Evolutionary conservation across 2,329 filamentous ascomycete species (phyloP), one percentile per base, ranked within the genome.

Genomic region (Penicillium brasilianum): DNA sequence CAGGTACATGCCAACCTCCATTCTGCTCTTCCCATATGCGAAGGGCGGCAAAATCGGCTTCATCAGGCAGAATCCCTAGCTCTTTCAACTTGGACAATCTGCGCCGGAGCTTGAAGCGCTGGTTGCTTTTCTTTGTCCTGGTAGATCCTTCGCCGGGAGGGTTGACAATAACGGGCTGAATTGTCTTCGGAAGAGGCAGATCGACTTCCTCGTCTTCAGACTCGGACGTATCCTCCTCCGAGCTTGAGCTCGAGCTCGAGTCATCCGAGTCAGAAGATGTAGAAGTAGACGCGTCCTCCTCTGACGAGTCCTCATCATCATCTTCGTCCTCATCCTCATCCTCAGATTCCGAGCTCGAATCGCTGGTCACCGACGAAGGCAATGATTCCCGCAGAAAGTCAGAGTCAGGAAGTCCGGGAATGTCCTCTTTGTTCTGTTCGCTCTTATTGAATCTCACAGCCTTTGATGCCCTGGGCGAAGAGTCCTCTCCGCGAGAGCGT

Each of bases 41-140:
- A 48, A 88, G 73, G 58, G 86, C 83, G 11, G 74, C 71, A 44
- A 85, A 78, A 53, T 81, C 82, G 6, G 86, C 86, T 58, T 81
- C 72, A 28, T 75, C 64, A 20, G 81, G 81, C 9, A 90, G 73
- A 13, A 82, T 70, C 1, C 84, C 85, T n/a, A 81, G 73, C 18
- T 79, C 72, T 66, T 88, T 86, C 8, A 89, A 76, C 58, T 80
- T 78, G 4, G 76, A 74, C 11, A 89, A 75, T 59, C 78, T 77
- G 59, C 82, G 82, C 41, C 78, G 74, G 55, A 83, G 74, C 58
- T 82, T 82, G 43, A 81, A 81, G 41, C 88, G 81, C 32, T 76
- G 69, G 65, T 90, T 90, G 62, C 86, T 83, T 25, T 76, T 76
- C 54, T 82, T 81, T 0, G 88, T 90, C 18, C 72, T 67, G 22